phyloP scores from a whole-genome alignment of 306 rosid genomes.

The Vicia villosa region DNA sequence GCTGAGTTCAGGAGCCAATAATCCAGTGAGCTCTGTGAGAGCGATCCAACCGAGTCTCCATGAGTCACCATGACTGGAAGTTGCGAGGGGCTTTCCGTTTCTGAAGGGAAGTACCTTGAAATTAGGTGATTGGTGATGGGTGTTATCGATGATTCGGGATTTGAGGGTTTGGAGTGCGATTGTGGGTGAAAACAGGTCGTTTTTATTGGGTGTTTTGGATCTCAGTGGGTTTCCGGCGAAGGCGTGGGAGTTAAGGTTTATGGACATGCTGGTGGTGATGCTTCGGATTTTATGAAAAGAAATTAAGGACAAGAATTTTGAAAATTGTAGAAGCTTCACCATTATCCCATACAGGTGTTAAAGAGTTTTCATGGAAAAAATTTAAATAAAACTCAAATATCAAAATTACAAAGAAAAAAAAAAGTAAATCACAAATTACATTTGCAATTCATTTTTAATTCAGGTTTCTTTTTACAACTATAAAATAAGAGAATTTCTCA shows the following conservation, averaged over 20 bases:
- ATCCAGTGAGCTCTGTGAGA: constrained; percentile 49
- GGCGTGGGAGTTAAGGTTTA: constrained; percentile 59
- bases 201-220: constrained; percentile 52
- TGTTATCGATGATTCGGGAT: constrained; percentile 46
- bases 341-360: no score
- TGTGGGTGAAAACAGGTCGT: constrained; percentile 57
- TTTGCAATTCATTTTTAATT: no score
- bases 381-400: no score
- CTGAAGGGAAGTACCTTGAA: constrained; percentile 73
- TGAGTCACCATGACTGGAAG: constrained; percentile 36
- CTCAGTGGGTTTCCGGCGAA: constrained; percentile 70
- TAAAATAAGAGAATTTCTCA: no score
- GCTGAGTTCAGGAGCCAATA: constrained; percentile 43
- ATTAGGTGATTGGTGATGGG: constrained; percentile 42
- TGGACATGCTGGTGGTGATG: constrained; percentile 52
- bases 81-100: constrained; percentile 70
- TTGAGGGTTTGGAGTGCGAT: constrained; percentile 61
- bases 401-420: no score
- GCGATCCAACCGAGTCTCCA: constrained; percentile 85
- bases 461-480: no score
- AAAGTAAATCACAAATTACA: no score
- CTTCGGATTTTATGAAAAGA: constrained; percentile 28
- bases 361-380: no score
- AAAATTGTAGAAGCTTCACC: constrained; percentile 40
- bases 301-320: constrained; percentile 28